A percentile compares a stretch with the other conserved stretches of the same genome.
phyloP scores from a whole-genome alignment of 1,284 basidiomycete species.

The Phaffia rhodozyma region DNA sequence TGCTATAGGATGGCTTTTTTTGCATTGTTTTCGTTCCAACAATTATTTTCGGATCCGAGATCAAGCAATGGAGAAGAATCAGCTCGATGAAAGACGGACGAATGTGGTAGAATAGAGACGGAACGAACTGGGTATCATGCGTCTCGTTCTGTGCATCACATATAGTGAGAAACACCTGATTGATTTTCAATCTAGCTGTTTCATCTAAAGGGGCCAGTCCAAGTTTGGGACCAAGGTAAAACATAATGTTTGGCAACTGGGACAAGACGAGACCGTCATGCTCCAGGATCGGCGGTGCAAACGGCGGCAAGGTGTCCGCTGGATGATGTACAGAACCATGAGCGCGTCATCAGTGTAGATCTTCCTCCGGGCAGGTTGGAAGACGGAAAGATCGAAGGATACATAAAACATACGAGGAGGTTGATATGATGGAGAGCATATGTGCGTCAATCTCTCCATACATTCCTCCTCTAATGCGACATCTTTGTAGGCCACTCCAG shows the following conservation, averaged over 20 bases:
- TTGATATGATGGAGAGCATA: background rate
- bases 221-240: slow-evolving; percentile 20
- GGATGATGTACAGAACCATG: background rate
- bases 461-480: slow-evolving; percentile 16
- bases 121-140: slow-evolving; percentile 25
- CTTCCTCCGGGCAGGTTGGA: no score
- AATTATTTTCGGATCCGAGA: background rate
- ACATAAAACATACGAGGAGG: background rate
- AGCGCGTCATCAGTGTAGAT: background rate
- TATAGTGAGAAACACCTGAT: slow-evolving; percentile 39
- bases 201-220: slow-evolving; percentile 5
- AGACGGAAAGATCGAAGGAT: background rate
- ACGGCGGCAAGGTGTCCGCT: slow-evolving; percentile 24
- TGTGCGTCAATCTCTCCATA: background rate
- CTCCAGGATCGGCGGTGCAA: slow-evolving; percentile 32
- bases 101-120: background rate
- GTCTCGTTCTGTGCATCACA: slow-evolving; percentile 40
- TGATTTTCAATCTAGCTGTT: slow-evolving; percentile 28
- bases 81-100: no score
- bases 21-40: no score
- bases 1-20: slow-evolving; percentile 33
- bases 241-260: slow-evolving; percentile 27
- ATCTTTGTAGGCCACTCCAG: slow-evolving; percentile 37
- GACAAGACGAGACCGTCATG: slow-evolving; percentile 22
- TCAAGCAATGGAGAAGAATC: no score